Conservation (phyloP, 2,329 filamentous ascomycete species). For the Verticillium dahliae region DNA sequence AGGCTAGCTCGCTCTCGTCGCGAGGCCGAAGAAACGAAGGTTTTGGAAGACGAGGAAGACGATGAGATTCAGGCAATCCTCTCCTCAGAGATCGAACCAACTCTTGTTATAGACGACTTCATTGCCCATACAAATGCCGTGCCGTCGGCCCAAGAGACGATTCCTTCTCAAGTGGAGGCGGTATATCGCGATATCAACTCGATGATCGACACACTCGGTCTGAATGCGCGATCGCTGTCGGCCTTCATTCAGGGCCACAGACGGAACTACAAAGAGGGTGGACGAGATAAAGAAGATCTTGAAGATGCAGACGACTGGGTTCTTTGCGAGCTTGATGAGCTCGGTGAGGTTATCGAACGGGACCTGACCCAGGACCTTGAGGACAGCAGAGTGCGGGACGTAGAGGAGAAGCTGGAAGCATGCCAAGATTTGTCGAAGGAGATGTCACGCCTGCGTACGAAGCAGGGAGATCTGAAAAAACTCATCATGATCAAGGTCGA, state of each 20-base stretch:
- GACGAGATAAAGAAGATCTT: conserved; percentile 60
- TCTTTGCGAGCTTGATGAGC: conserved; percentile 66
- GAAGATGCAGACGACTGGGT: conserved; percentile 64
- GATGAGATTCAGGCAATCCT: conserved; percentile 60
- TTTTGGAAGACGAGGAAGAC: conserved; percentile 62
- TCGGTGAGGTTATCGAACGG: conserved; percentile 57
- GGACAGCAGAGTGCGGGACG: conserved; percentile 59
- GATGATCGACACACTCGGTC: conserved; percentile 88
- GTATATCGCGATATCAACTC: conserved; percentile 79
- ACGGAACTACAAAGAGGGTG: conserved; percentile 42
- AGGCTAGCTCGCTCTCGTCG: conserved; percentile 45
- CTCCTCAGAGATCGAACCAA: conserved; percentile 53
- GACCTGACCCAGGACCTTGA: conserved; percentile 61
- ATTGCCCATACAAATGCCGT: conserved; percentile 53
- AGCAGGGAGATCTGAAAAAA: conserved; percentile 72
- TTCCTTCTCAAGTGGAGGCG: conserved; percentile 58
- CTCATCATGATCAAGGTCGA: conserved; percentile 66
- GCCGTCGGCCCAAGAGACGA: conserved; percentile 46
- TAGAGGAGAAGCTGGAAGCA: conserved; percentile 61
- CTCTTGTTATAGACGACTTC: conserved; percentile 59
- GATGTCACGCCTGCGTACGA: conserved; percentile 63
- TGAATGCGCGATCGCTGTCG: conserved; percentile 67
- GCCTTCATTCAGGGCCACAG: conserved; percentile 63
- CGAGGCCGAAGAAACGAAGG: conserved; percentile 49
- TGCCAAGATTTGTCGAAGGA: conserved; percentile 65